A percentile compares a stretch with the other conserved stretches of the same genome.
phyloP scores from a whole-genome alignment of 1,284 basidiomycete genomes.

The Somion occarium region DNA sequence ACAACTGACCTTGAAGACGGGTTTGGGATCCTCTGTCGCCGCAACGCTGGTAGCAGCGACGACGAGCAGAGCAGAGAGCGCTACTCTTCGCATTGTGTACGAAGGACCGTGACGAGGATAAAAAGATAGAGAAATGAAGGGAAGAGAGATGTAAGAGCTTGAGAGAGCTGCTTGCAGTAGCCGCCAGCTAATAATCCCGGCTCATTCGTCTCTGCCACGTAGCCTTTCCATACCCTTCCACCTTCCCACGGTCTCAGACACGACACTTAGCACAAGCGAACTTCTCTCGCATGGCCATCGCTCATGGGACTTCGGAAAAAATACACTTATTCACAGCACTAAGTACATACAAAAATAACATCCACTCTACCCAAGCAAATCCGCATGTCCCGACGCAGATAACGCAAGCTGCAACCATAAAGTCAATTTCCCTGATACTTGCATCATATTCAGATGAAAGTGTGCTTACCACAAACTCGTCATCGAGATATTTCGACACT shows the following conservation, averaged over 20 bases:
- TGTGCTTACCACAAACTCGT: slow-evolving; percentile 83
- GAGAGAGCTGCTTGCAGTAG: slow-evolving; percentile 20
- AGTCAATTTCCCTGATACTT: slow-evolving; percentile 22
- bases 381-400: slow-evolving; percentile 87
- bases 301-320: slow-evolving; percentile 7
- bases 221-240: slow-evolving; percentile 31
- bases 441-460: slow-evolving; percentile 10
- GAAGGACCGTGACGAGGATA: slow-evolving; percentile 53
- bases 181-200: slow-evolving; percentile 24
- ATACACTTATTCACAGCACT: slow-evolving; percentile 13
- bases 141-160: slow-evolving; percentile 29
- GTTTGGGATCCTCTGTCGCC: slow-evolving; percentile 56
- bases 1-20: slow-evolving; percentile 60
- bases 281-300: slow-evolving; percentile 8
- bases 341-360: not conserved
- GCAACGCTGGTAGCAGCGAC: slow-evolving; percentile 57
- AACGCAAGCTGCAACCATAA: slow-evolving; percentile 61
- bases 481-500: slow-evolving; percentile 91
- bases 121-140: slow-evolving; percentile 29
- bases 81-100: slow-evolving; percentile 79
- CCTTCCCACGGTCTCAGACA: slow-evolving; percentile 23
- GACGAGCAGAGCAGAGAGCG: slow-evolving; percentile 67
- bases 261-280: slow-evolving; percentile 6
- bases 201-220: slow-evolving; percentile 43
- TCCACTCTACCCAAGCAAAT: slow-evolving; percentile 63